These are phyloP conservation scores for Euphorbia pulcherrima DNA, from an alignment of 345 rosid genomes.

Conservation along the genomic window DNA sequence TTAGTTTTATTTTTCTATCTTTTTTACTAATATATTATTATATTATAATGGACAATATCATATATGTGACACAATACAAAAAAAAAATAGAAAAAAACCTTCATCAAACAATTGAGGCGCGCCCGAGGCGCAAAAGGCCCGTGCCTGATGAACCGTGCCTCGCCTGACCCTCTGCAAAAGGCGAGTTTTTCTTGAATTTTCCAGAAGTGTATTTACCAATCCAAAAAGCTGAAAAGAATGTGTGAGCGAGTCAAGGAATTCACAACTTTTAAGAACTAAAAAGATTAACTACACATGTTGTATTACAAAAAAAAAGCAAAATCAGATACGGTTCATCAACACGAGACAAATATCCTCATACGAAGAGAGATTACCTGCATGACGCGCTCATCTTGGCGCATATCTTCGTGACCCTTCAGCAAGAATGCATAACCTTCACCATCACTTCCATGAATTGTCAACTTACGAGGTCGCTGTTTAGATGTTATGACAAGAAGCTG, in stretches of 20 bases:
- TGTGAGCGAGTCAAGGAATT: constrained; percentile 4
- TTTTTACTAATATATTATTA: too few relatives aligned
- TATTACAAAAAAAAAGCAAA: background rate
- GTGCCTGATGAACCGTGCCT: too few relatives aligned
- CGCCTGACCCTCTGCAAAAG: too few relatives aligned
- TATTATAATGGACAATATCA: too few relatives aligned
- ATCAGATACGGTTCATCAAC: background rate
- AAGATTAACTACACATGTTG: background rate
- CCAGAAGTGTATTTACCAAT: constrained; percentile 84
- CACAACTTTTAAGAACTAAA: background rate
- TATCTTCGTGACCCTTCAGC: constrained; percentile 97
- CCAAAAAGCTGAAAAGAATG: constrained; percentile 74
- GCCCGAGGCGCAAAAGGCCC: too few relatives aligned
- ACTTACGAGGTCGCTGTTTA: constrained; percentile 89
- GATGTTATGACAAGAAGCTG: constrained; percentile 91
- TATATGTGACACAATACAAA: too few relatives aligned
- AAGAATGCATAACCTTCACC: constrained; percentile 89
- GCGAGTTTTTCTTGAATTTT: constrained; percentile 80
- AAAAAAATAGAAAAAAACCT: too few relatives aligned
- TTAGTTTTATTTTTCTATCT: too few relatives aligned
- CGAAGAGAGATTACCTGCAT: constrained; percentile 68
- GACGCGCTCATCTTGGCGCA: constrained; percentile 99
- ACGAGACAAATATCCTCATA: background rate
- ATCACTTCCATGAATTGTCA: constrained; percentile 92
- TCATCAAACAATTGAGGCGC: too few relatives aligned